phyloP scores from a whole-genome alignment of 2,329 filamentous ascomycete species.

The Lasiodiplodia sp. region DNA sequence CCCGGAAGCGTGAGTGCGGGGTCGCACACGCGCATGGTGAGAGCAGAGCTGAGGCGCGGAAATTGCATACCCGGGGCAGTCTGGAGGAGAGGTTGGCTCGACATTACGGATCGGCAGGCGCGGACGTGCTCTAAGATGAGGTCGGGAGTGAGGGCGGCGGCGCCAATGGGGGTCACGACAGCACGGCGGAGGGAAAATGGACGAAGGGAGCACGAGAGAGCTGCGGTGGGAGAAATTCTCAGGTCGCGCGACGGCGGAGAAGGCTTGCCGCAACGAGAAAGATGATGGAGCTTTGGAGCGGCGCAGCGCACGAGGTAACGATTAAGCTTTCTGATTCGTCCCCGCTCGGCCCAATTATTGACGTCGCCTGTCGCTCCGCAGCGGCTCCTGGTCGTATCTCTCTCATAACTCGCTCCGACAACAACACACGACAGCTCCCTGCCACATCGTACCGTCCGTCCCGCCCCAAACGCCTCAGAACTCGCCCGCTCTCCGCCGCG shows the following conservation, averaged over 20 bases:
- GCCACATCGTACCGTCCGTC: neutral
- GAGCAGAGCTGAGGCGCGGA: conserved; percentile 6
- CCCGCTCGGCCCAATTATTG: conserved; percentile 19
- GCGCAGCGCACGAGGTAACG: conserved; percentile 15
- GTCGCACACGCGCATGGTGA: neutral
- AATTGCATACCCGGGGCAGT: conserved; percentile 78
- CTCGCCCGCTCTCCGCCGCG: neutral
- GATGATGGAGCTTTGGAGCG: neutral
- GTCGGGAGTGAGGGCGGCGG: conserved; percentile 1
- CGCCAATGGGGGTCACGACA: conserved; percentile 9
- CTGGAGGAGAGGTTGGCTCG: conserved; percentile 93
- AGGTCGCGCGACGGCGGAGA: neutral
- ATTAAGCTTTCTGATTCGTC: conserved; percentile 17
- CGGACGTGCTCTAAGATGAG: conserved; percentile 24
- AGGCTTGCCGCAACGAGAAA: neutral
- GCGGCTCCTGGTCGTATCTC: neutral
- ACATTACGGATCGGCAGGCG: conserved; percentile 69
- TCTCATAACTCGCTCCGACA: conserved; percentile 11
- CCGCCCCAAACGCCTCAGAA: conserved; percentile 3
- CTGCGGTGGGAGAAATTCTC: neutral
- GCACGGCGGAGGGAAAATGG: neutral
- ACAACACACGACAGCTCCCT: conserved; percentile 23
- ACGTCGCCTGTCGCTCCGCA: conserved; percentile 16
- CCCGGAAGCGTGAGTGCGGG: neutral
- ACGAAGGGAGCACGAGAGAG: neutral